These are phyloP conservation scores for Picea abies DNA, from an alignment of 83 land plant species.

Conservation along the genomic window DNA sequence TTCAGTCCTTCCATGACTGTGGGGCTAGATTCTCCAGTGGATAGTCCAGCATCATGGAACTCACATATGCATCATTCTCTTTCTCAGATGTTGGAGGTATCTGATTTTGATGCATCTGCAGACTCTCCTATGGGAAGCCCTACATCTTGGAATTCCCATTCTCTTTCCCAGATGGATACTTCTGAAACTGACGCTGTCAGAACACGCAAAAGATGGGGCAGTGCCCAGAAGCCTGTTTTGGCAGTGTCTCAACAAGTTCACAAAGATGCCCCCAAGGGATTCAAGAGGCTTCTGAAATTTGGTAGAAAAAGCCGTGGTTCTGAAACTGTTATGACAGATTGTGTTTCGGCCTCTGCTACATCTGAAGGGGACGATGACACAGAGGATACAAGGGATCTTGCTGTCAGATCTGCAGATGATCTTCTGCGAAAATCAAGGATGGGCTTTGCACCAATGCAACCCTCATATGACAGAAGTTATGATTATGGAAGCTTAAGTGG, in stretches of 20 bases:
- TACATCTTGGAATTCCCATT: constrained; percentile 68
- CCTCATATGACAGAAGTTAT: constrained; percentile 34
- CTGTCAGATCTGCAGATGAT: constrained; percentile 62
- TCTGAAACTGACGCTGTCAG: constrained; percentile 48
- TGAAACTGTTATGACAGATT: constrained; percentile 50
- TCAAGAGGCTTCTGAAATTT: constrained; percentile 79
- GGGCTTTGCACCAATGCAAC: constrained; percentile 44
- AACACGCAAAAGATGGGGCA: constrained; percentile 84
- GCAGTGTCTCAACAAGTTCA: constrained; percentile 40
- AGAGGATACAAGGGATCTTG: constrained; percentile 64
- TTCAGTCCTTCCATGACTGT: constrained; percentile 30
- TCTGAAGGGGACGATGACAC: constrained; percentile 88
- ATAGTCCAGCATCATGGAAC: constrained; percentile 63
- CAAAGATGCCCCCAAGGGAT: constrained; percentile 72
- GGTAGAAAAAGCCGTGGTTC: constrained; percentile 65
- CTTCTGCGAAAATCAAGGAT: constrained; percentile 61
- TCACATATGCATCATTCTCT: constrained; percentile 43
- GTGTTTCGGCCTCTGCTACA: constrained; percentile 74
- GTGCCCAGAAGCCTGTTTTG: constrained; percentile 56
- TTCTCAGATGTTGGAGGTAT: constrained; percentile 53
- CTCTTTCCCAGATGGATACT: constrained; percentile 45
- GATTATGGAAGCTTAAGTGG: constrained; percentile 13
- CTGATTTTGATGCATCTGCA: constrained; percentile 62
- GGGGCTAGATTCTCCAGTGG: constrained; percentile 55
- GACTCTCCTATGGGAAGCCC: constrained; percentile 77